phyloP scores from a whole-genome alignment of 2,329 filamentous ascomycete species.

The Verticillium nubilum region DNA sequence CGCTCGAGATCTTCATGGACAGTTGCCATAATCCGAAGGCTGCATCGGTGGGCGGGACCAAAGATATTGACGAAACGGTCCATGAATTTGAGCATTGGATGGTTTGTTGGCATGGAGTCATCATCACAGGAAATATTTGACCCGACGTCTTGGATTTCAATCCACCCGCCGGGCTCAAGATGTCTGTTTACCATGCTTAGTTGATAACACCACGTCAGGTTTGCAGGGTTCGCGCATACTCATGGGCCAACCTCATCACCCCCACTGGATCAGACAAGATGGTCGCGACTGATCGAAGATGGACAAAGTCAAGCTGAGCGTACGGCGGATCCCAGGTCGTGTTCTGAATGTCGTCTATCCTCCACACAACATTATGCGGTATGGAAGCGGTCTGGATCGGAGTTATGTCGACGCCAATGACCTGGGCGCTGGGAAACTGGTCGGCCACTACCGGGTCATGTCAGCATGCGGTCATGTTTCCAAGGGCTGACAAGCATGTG shows the following conservation, averaged over 20 bases:
- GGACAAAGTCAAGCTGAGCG: slow-evolving; percentile 44
- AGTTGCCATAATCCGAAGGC: slow-evolving; percentile 20
- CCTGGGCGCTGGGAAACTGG: slow-evolving; percentile 34
- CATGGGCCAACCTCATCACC: slow-evolving; percentile 42
- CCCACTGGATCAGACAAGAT: slow-evolving; percentile 44
- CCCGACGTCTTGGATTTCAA: slow-evolving; percentile 31
- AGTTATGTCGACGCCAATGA: slow-evolving; percentile 39
- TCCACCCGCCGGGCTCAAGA: slow-evolving; percentile 31
- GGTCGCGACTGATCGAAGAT: slow-evolving; percentile 44
- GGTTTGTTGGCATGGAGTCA: slow-evolving; percentile 12
- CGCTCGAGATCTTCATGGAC: slow-evolving; percentile 22
- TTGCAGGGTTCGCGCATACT: slow-evolving; percentile 17
- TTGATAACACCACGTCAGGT: slow-evolving; percentile 2
- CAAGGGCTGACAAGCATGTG: slow-evolving; percentile 9
- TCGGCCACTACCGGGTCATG: slow-evolving; percentile 32
- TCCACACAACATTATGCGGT: slow-evolving; percentile 52
- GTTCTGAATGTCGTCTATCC: slow-evolving; percentile 39
- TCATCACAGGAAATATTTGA: slow-evolving; percentile 26
- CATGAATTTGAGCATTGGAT: slow-evolving; percentile 19
- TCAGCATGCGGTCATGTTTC: neutral
- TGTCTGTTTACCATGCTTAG: slow-evolving; percentile 18
- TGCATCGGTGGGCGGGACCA: slow-evolving; percentile 26
- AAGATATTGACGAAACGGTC: slow-evolving; percentile 24
- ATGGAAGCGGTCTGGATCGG: slow-evolving; percentile 40
- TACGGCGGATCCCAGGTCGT: slow-evolving; percentile 24